phyloP scores from a whole-genome alignment of 495 filamentous ascomycete genomes.

The Peziza echinospora region DNA sequence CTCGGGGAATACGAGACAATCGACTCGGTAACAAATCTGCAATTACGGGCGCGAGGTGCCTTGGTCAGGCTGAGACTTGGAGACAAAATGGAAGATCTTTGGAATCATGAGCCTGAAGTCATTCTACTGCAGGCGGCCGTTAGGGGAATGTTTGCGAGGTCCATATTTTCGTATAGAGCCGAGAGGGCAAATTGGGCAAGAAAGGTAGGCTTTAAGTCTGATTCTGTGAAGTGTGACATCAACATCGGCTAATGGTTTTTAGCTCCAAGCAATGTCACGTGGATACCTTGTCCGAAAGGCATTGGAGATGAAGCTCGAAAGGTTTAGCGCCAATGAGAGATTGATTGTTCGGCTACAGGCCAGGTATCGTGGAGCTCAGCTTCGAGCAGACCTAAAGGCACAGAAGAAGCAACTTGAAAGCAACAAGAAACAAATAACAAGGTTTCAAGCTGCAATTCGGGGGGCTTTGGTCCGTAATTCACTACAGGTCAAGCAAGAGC shows the following conservation, averaged over 20 bases:
- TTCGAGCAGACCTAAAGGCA: slow-evolving; percentile 42
- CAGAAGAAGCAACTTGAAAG: slow-evolving; percentile 38
- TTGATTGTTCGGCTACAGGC: slow-evolving; percentile 56
- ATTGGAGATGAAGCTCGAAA: slow-evolving; percentile 35
- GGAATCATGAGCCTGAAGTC: slow-evolving; percentile 63
- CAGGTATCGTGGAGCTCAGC: slow-evolving; percentile 54
- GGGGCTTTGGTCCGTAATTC: slow-evolving; percentile 21
- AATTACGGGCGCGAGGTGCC: slow-evolving; percentile 70
- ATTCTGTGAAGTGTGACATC: not conserved
- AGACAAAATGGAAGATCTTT: slow-evolving; percentile 66
- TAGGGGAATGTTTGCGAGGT: slow-evolving; percentile 46
- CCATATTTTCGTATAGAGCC: slow-evolving; percentile 12
- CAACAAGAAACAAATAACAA: slow-evolving; percentile 23
- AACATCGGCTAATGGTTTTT: not conserved
- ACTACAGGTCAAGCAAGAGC: slow-evolving; percentile 20
- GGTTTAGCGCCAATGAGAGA: slow-evolving; percentile 41
- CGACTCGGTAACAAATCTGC: slow-evolving; percentile 54
- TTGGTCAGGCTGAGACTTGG: slow-evolving; percentile 57
- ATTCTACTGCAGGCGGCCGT: slow-evolving; percentile 65
- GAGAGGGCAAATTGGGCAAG: slow-evolving; percentile 17
- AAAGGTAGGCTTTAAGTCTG: not conserved
- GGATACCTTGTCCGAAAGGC: slow-evolving; percentile 56
- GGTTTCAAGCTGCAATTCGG: slow-evolving; percentile 12
- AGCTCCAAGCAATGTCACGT: slow-evolving; percentile 27
- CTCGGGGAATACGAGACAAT: slow-evolving; percentile 49